Base-by-base conservation (phyloP, 768 basidiomycete genomes). In the Astraeus odoratus region DNA sequence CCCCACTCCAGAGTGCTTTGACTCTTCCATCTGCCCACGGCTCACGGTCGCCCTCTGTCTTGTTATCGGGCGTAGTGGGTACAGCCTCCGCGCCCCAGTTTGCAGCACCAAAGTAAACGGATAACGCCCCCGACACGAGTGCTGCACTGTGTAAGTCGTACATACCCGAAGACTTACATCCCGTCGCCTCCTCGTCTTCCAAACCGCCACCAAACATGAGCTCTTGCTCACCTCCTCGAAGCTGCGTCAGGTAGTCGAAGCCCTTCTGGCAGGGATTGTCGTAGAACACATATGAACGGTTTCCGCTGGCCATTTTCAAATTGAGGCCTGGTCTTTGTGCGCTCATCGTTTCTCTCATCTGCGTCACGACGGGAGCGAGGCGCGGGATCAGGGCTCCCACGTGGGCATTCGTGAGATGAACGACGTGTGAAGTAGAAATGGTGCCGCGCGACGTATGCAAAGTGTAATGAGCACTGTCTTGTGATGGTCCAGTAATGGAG, bases 211-310 rank as follows among this genome's bases (percentile, higher is more conserved):
- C 83, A 44, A 83, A 75, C 75, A 85, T 81, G 43, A 87, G 67
- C 51, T 74, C 73, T 36, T 64, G 63, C 42, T 66, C 72, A 34
- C 60, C 67, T 9, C 46, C 34, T 18, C 70, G 67, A 37, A 78
- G 73, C 59, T 86, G 84, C 5, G 83, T 82, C 47, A 86, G 74
- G 57, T 86, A 86, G 56, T 85, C 82, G 57, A 71, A 83, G 7
- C 65, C 70, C 42, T 64, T 63, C 18, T 42, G 47, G 8, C 60
- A 52, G 3, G 59, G 55, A 6, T 61, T 65, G 4, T 76, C 69
- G 57, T 73, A 78, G 57, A 86, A 78, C 27, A 83, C 65, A 57
- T 78, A 85, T 5, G 80, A 72, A n/a, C 81, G 72, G 19, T 46
- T 54, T n/a, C 74, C 79, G 20, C 62, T 57, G 65, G 23, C 42